Percentiles rank a stretch among this genome's conserved stretches.
phyloP scores from a whole-genome alignment of 1,139 yeast species.

The Taphrina flavorubra region DNA sequence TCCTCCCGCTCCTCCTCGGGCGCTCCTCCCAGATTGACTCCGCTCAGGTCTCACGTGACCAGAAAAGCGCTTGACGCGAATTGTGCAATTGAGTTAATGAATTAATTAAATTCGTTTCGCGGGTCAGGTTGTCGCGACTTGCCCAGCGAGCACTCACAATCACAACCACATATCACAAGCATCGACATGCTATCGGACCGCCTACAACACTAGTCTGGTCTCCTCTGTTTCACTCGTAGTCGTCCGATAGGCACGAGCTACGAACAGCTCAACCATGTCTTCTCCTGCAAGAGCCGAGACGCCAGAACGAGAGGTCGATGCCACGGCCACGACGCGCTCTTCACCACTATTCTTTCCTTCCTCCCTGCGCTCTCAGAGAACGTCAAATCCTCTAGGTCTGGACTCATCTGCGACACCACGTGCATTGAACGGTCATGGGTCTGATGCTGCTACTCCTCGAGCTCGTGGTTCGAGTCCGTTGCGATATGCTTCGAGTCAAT shows the following conservation, averaged over 20 bases:
- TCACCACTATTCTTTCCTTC: slow-evolving; percentile 39
- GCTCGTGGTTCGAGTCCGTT: slow-evolving; percentile 31
- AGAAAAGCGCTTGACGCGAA: too few relatives aligned
- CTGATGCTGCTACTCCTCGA: slow-evolving; percentile 16
- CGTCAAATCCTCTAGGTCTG: slow-evolving; percentile 22
- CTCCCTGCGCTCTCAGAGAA: slow-evolving; percentile 27
- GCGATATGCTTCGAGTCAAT: slow-evolving; percentile 31
- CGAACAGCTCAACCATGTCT: not conserved
- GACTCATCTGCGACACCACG: slow-evolving; percentile 25
- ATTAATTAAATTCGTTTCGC: slow-evolving; percentile 8
- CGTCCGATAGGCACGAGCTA: not conserved
- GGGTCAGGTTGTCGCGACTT: not conserved
- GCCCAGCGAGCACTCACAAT: not conserved
- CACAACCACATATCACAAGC: not conserved
- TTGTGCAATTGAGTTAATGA: not conserved
- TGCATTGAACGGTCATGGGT: slow-evolving; percentile 4
- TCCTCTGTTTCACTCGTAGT: not conserved
- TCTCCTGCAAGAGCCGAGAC: slow-evolving; percentile 19
- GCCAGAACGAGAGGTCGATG: slow-evolving; percentile 19
- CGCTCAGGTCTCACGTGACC: not conserved
- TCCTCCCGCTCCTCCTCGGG: not conserved
- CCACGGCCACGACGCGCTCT: slow-evolving; percentile 12
- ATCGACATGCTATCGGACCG: not conserved
- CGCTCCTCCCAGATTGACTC: not conserved
- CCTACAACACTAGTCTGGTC: too few relatives aligned